Conservation (phyloP, 1,139 yeast species). For the Magnusiomyces suaveolens region DNA sequence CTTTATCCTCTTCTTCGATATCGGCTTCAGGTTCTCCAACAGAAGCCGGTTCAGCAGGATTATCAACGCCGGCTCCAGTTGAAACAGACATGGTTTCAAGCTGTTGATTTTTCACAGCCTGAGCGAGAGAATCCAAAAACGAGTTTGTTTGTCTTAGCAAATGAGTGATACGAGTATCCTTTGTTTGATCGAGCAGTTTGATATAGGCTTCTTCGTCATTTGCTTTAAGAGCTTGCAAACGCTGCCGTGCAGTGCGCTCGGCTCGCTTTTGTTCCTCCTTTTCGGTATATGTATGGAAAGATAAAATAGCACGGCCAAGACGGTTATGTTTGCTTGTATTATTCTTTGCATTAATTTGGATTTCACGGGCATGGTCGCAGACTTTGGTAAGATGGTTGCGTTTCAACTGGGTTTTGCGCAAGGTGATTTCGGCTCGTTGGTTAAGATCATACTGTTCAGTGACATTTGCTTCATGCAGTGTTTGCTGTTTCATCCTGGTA, state of each 20-base stretch:
- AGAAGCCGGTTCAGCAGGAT: slow-evolving; percentile 47
- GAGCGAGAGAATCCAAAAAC: slow-evolving; percentile 84
- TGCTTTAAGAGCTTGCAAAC: slow-evolving; percentile 91
- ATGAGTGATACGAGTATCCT: slow-evolving; percentile 95
- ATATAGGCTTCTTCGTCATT: slow-evolving; percentile 97
- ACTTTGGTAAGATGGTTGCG: slow-evolving; percentile 23
- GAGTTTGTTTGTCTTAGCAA: slow-evolving; percentile 81
- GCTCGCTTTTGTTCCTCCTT: slow-evolving; percentile 81
- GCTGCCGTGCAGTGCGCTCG: slow-evolving; percentile 90
- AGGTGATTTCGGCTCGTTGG: slow-evolving; percentile 35
- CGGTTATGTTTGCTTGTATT: slow-evolving; percentile 8
- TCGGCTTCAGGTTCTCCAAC: slow-evolving; percentile 22
- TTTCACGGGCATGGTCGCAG: slow-evolving; percentile 28
- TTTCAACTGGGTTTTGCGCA: slow-evolving; percentile 24
- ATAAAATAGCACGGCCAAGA: slow-evolving; percentile 23
- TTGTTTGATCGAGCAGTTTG: slow-evolving; percentile 88
- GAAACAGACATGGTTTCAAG: slow-evolving; percentile 19
- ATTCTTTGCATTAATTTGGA: slow-evolving; percentile 3
- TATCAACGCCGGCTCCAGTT: too few relatives aligned
- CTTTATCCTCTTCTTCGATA: slow-evolving; percentile 36
- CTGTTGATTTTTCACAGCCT: slow-evolving; percentile 85
- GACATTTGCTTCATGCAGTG: slow-evolving; percentile 49
- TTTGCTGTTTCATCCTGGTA: slow-evolving; percentile 52
- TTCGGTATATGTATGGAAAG: slow-evolving; percentile 38
- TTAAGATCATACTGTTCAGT: slow-evolving; percentile 54